These are phyloP conservation scores for Trichosporon inkin DNA, from an alignment of 1,284 basidiomycete species.

Conservation along the genomic window DNA sequence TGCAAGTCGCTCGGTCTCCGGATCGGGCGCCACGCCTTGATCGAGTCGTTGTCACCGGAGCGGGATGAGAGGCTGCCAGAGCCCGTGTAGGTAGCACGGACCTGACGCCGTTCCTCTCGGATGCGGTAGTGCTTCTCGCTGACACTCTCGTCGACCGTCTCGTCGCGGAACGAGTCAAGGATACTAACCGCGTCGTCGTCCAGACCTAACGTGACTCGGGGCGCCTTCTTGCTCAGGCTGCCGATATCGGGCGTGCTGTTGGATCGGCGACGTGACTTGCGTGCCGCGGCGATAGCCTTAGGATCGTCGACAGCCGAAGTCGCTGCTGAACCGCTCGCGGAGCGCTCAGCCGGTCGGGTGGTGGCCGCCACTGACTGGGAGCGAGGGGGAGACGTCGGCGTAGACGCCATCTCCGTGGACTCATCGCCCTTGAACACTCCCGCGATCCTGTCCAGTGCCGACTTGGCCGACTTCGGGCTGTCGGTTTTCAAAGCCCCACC, in stretches of 20 bases:
- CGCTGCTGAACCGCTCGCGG: constrained; percentile 1
- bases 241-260: constrained; percentile 42
- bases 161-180: constrained; percentile 44
- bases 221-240: constrained; percentile 24
- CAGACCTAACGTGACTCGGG: constrained; percentile 42
- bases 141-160: constrained; percentile 37
- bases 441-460: constrained; percentile 40
- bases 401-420: background rate
- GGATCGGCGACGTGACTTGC: constrained; percentile 38
- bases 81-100: constrained; percentile 69
- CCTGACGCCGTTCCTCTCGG: constrained; percentile 61
- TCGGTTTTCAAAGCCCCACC: constrained; percentile 3
- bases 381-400: background rate
- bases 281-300: constrained; percentile 14
- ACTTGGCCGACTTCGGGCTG: constrained; percentile 35
- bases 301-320: constrained; percentile 17
- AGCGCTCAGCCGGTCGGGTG: background rate
- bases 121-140: constrained; percentile 59
- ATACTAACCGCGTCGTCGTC: constrained; percentile 39
- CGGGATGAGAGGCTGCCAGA: constrained; percentile 57
- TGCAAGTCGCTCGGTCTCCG: constrained; percentile 92
- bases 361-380: background rate
- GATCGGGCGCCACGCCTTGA: constrained; percentile 78
- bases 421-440: constrained; percentile 1
- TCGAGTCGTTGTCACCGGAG: constrained; percentile 68